phyloP scores from a whole-genome alignment of 1,284 basidiomycete genomes.

The Ceratobasidium sp. region DNA sequence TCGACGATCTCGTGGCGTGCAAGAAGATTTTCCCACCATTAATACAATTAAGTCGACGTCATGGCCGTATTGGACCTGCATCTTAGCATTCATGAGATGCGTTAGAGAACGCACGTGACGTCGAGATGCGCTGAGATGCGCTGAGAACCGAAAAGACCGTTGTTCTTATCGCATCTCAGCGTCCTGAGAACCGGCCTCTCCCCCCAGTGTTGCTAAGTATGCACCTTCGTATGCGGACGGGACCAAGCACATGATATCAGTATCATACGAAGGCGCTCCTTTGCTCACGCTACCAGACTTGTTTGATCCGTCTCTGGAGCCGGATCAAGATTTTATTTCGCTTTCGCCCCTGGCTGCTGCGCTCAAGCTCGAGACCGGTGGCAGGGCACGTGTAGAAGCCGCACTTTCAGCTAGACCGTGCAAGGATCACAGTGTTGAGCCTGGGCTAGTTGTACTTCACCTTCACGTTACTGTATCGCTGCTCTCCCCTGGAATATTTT shows the following conservation, averaged over 20 bases:
- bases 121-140: no score
- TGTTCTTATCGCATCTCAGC: no score
- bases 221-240: background rate
- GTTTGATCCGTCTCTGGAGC: background rate
- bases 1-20: no score
- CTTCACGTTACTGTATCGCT: background rate
- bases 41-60: no score
- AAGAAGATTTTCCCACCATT: no score
- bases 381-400: background rate
- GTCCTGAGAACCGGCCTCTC: no score
- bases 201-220: background rate
- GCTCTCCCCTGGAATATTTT: background rate
- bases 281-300: background rate
- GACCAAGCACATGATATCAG: constrained; percentile 7
- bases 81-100: no score
- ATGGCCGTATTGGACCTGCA: no score
- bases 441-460: background rate
- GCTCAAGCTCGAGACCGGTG: background rate
- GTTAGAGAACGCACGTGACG: no score
- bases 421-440: background rate
- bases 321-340: background rate
- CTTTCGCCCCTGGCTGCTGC: constrained; percentile 5
- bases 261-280: background rate
- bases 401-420: background rate
- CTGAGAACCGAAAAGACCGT: no score